phyloP scores from a whole-genome alignment of 2,329 filamentous ascomycete species.

The Botrytis cinerea region DNA sequence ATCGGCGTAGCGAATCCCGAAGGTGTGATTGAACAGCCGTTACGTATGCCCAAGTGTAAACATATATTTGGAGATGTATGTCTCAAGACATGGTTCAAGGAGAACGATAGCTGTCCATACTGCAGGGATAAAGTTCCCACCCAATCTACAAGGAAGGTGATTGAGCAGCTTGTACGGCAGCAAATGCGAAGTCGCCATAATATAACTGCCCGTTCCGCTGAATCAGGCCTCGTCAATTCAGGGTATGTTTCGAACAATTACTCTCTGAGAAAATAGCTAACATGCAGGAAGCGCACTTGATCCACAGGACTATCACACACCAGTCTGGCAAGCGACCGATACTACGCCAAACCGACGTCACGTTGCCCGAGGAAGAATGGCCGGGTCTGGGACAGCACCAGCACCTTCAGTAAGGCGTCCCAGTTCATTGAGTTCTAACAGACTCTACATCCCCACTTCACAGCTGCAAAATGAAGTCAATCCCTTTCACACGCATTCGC shows the following conservation, averaged over 20 bases:
- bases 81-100: constrained; percentile 65
- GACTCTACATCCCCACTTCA: constrained; percentile 24
- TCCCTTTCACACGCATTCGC: neutral
- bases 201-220: neutral
- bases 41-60: constrained; percentile 62
- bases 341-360: constrained; percentile 34
- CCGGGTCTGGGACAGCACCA: constrained; percentile 27
- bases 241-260: neutral
- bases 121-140: constrained; percentile 63
- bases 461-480: constrained; percentile 7
- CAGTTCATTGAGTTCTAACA: constrained; percentile 33
- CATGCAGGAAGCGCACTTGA: constrained; percentile 3
- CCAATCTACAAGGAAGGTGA: constrained; percentile 40
- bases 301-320: constrained; percentile 8
- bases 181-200: neutral
- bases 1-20: constrained; percentile 59
- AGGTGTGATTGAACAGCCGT: constrained; percentile 56
- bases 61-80: constrained; percentile 66
- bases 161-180: constrained; percentile 19
- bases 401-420: constrained; percentile 29
- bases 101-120: constrained; percentile 64
- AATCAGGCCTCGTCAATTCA: neutral
- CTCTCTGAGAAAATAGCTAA: neutral
- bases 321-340: neutral
- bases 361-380: constrained; percentile 31